phyloP scores from a whole-genome alignment of 257 asterid genomes.

The Perilla frutescens region DNA sequence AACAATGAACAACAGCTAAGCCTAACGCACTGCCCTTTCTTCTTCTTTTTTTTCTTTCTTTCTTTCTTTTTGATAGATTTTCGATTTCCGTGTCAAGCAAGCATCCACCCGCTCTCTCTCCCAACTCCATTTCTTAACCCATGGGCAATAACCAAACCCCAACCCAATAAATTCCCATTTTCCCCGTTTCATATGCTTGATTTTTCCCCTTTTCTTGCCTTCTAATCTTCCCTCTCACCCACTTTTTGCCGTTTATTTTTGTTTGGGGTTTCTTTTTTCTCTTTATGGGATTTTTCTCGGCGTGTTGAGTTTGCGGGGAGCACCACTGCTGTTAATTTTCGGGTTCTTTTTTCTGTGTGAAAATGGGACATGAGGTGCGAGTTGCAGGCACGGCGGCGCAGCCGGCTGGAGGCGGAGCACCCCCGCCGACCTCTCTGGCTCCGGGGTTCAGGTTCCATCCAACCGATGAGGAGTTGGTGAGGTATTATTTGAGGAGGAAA shows the following conservation, averaged over 20 bases:
- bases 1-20: conserved; percentile 44
- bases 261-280: background rate
- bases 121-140: conserved; percentile 48
- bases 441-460: conserved; percentile 98
- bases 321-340: conserved; percentile 19
- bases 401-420: conserved; percentile 49
- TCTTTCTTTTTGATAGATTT: conserved; percentile 42
- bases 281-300: conserved; percentile 25
- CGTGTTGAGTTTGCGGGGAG: conserved; percentile 38
- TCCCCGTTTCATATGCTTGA: conserved; percentile 21
- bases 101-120: conserved; percentile 54
- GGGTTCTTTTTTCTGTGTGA: conserved; percentile 10
- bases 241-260: conserved; percentile 27
- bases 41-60: conserved; percentile 14
- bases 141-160: conserved; percentile 59
- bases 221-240: conserved; percentile 57
- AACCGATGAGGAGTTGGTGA: conserved; percentile 90
- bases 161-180: conserved; percentile 31
- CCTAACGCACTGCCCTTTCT: conserved; percentile 33
- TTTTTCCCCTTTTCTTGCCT: conserved; percentile 58
- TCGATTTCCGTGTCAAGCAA: conserved; percentile 99
- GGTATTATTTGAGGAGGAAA: conserved; percentile 85
- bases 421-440: conserved; percentile 79
- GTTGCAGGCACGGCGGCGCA: conserved; percentile 40
- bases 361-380: conserved; percentile 64